A percentile compares a stretch with the other conserved stretches of the same genome.
Conservation (phyloP, 2,329 filamentous ascomycete genomes). For the Lachnellula hyalina region DNA sequence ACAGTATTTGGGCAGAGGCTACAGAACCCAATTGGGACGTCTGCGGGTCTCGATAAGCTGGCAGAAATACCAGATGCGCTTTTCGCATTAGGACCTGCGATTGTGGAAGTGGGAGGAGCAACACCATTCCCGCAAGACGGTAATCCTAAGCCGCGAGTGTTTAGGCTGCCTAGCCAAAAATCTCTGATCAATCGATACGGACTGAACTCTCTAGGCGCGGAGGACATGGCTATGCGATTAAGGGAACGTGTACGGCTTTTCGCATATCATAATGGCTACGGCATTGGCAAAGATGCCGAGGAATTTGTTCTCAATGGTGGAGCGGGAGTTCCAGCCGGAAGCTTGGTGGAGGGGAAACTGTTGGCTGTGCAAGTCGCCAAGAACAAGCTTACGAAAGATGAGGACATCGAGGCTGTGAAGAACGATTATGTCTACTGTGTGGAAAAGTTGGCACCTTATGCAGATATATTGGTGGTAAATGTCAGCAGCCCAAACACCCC, state of each 20-base stretch:
- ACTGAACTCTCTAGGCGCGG: constrained; percentile 85
- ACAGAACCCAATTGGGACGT: constrained; percentile 85
- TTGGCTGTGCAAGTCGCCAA: constrained; percentile 93
- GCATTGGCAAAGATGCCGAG: constrained; percentile 58
- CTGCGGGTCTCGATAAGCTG: constrained; percentile 93
- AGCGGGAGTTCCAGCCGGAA: constrained; percentile 75
- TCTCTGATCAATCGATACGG: constrained; percentile 95
- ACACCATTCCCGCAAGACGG: constrained; percentile 84
- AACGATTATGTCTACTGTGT: constrained; percentile 89
- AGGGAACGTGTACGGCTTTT: constrained; percentile 73
- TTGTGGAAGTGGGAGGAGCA: constrained; percentile 89
- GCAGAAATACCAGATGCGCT: constrained; percentile 81
- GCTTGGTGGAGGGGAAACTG: constrained; percentile 68
- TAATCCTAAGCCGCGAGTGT: constrained; percentile 83
- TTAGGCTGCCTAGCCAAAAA: constrained; percentile 75
- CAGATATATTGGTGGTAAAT: constrained; percentile 96
- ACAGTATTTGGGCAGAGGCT: constrained; percentile 71
- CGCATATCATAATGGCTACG: constrained; percentile 65
- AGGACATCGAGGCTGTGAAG: constrained; percentile 74
- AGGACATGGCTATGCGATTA: constrained; percentile 74
- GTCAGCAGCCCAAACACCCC: constrained; percentile 96
- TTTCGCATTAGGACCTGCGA: constrained; percentile 75
- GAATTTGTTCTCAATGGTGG: constrained; percentile 70
- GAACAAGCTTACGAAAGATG: constrained; percentile 87
- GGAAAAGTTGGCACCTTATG: constrained; percentile 73